phyloP scores from a whole-genome alignment of 441 rosid species.

The Syzygium malaccense region DNA sequence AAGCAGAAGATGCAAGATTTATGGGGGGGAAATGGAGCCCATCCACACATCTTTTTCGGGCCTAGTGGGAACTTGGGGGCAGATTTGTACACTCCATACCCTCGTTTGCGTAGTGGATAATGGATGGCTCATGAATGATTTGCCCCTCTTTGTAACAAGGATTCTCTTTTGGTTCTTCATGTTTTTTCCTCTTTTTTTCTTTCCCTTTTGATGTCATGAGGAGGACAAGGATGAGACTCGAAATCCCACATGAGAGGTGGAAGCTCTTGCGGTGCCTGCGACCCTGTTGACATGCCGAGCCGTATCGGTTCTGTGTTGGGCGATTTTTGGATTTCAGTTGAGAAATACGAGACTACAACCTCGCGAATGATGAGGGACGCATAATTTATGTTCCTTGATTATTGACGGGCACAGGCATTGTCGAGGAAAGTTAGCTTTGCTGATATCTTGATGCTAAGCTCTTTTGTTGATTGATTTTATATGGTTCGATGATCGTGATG shows the following conservation, averaged over 20 bases:
- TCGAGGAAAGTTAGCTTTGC: not conserved
- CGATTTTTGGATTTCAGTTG: no score
- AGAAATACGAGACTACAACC: not conserved
- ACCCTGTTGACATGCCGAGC: not conserved
- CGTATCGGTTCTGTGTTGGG: no score
- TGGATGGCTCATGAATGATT: not conserved
- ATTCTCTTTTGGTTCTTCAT: not conserved
- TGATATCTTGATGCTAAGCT: not conserved
- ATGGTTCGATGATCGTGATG: not conserved
- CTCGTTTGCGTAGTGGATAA: not conserved
- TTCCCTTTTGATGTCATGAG: not conserved
- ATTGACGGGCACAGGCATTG: no score
- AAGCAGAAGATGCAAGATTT: not conserved
- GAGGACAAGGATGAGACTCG: not conserved
- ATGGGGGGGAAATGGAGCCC: not conserved
- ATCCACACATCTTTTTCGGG: not conserved
- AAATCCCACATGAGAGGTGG: not conserved
- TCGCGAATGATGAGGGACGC: not conserved
- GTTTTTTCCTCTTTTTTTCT: not conserved
- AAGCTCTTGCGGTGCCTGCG: not conserved
- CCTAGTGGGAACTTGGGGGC: not conserved
- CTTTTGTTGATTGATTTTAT: not conserved
- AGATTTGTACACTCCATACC: not conserved
- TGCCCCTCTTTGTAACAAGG: not conserved
- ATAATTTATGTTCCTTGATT: not conserved